phyloP scores from a whole-genome alignment of 23 red algal genomes.

The Gracilaria caudata region DNA sequence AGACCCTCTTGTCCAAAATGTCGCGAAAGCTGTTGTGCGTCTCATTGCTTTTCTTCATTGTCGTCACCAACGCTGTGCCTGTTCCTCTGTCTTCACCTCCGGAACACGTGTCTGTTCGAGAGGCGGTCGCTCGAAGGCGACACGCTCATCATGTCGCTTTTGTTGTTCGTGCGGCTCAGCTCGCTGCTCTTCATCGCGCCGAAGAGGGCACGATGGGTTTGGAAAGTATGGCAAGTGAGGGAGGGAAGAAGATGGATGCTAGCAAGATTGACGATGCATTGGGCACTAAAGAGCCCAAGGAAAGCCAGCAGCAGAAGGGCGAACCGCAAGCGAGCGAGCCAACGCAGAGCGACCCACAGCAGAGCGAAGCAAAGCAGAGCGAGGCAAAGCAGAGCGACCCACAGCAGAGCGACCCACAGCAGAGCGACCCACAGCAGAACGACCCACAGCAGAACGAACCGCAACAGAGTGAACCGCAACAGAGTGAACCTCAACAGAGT shows the following conservation, averaged over 20 bases:
- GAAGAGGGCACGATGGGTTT: background rate
- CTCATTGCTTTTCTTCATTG: background rate
- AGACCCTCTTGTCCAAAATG: background rate
- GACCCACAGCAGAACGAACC: background rate
- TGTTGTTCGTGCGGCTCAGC: background rate
- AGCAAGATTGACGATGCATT: background rate
- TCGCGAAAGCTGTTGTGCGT: background rate
- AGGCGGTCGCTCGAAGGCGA: background rate
- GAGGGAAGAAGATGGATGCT: background rate
- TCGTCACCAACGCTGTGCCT: background rate
- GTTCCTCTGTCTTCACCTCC: background rate
- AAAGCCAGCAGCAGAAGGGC: background rate
- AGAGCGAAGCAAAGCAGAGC: background rate
- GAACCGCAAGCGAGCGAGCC: background rate
- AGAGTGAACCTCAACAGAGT: background rate
- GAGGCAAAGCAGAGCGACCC: background rate
- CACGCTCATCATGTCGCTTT: slow-evolving; percentile 5
- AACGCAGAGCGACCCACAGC: background rate
- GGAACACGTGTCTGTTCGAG: background rate
- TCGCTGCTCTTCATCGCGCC: background rate
- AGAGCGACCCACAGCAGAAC: background rate
- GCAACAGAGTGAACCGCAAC: background rate
- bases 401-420: background rate
- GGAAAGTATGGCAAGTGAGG: background rate
- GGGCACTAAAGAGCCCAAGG: background rate